Evolutionary conservation across 2,329 filamentous ascomycete genomes (phyloP), one percentile per base, ranked within the genome.

Genomic region (Talaromyces sp.): DNA sequence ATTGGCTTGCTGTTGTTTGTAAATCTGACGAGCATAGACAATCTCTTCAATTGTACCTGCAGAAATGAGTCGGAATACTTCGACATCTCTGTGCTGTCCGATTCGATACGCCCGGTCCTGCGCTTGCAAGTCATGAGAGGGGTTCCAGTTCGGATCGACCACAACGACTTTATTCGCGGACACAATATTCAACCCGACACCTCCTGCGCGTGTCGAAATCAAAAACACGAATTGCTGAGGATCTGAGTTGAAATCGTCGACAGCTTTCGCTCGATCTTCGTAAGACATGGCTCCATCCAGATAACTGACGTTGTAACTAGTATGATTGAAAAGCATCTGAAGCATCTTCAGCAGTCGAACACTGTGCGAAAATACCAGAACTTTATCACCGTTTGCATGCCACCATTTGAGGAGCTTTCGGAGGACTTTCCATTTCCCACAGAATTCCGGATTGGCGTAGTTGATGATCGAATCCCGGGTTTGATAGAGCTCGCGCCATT

Each of bases 1-100:
- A 72, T 97, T 98, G 31, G 95, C 94, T 79, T 98, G 95, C 73
- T 99, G 95, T 74, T 99, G 95, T 77, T 99, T 99, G 83, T 99
- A 99, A 45, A 99, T 95, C 72, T 99, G 95, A 7, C 95, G 86
- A 0, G 94, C 95, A 72, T 99, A 99, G 8, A 98, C 92, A 62
- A 97, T 95, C 76, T 99, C 95, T 74, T 99, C 95, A 16, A 99
- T 92, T 0, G 95, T 98, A 0, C 95, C 95, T 1, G 91, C 88
- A 1, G 91, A 94, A 19, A 99, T 88, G 1, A 99, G 85, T 3
- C 95, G 88, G 75, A 97, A 98, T 1, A 98, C 94, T 74, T 99
- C 95, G 0, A 99, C 95, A 72, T 98, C 92, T 22, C 95, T 85
- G 0, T 87, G 88, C 77, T 99, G 95, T 0, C 95, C 95, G 68